Evolutionary conservation across 2,329 filamentous ascomycete species (phyloP), one percentile per base, ranked within the genome.

Genomic region (Monosporascus sp.): DNA sequence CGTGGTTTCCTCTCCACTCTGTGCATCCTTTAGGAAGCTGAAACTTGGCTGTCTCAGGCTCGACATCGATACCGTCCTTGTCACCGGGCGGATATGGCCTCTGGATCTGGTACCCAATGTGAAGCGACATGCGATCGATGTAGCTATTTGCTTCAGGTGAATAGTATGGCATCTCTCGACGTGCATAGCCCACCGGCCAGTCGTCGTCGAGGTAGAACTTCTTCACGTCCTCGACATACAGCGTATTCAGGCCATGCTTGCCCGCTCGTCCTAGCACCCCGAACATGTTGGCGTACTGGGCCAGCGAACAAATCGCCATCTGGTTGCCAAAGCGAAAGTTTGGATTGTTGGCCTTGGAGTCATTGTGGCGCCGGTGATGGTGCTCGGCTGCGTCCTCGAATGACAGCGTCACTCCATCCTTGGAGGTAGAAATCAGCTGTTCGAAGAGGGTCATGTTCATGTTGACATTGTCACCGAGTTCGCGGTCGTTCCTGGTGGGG

Each of bases 311-410:
- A 22, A 52, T 52, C 16, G 50, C 50, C 50, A 36, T 47, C 31
- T 52, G 40, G 43, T 52, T 52, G 5, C 50, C 50, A 27, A 52
- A 52, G 22, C 50, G 50, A 26, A 52, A 52, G 11, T 46, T 27
- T 19, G 50, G 50, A 27, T 52, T 52, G n/a, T 47, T 31, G 17
- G 43, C 24, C 34, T 52, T 52, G 9, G 50, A 52, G 31, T 52
- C 50, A n/a, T 52, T 52, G 17, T 52, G 50, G 40, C 50, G 50
- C 19, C 50, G 40, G 50, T 47, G 50, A 27, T 52, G 50, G 50
- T 52, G 50, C 50, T 52, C 50, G n/a, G 50, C 50, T 47, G 50
- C 50, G 41, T 52, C 50, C 31, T 52, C 50, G 20, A 52, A 47
- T 17, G 41, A 46, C 17, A 52, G 41, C 27, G 50, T 52, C 22